Percentiles rank a stretch among this genome's conserved stretches.
These are phyloP conservation scores for Cyberlindnera mississippiensis DNA, from an alignment of 805 yeast species.

Conservation along the genomic window DNA sequence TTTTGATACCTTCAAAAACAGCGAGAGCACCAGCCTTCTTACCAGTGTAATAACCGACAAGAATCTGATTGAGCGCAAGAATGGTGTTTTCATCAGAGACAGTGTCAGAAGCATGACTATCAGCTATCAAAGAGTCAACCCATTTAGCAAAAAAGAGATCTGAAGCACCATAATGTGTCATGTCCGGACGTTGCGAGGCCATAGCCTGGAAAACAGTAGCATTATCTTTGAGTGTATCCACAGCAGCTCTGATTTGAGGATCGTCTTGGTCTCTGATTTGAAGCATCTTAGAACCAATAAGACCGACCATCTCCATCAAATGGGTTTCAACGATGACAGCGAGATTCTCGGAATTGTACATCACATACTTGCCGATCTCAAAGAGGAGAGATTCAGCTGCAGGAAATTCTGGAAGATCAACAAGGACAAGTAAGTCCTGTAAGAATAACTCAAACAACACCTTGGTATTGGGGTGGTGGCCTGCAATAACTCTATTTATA, in stretches of 20 bases:
- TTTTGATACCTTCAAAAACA: background rate
- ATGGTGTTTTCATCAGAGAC: slow-evolving; percentile 5
- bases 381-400: slow-evolving; percentile 48
- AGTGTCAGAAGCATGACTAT: slow-evolving; percentile 1
- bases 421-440: slow-evolving; percentile 50
- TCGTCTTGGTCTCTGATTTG: slow-evolving; percentile 30
- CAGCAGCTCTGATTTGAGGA: background rate
- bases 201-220: background rate
- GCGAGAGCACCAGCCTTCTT: background rate
- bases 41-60: slow-evolving; percentile 3
- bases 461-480: slow-evolving; percentile 32
- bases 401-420: slow-evolving; percentile 59
- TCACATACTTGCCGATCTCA: slow-evolving; percentile 41
- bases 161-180: background rate
- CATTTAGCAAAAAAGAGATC: slow-evolving; percentile 22
- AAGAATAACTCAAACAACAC: slow-evolving; percentile 48
- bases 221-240: background rate
- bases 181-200: background rate
- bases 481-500: slow-evolving; percentile 25
- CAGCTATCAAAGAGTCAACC: slow-evolving; percentile 14
- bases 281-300: slow-evolving; percentile 49
- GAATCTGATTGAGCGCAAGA: background rate
- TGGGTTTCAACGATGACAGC: slow-evolving; percentile 43
- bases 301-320: slow-evolving; percentile 58
- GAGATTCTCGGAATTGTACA: slow-evolving; percentile 35